Conservation (phyloP, 2,329 filamentous ascomycete species). For the Paraphoma chrysanthemicola region DNA sequence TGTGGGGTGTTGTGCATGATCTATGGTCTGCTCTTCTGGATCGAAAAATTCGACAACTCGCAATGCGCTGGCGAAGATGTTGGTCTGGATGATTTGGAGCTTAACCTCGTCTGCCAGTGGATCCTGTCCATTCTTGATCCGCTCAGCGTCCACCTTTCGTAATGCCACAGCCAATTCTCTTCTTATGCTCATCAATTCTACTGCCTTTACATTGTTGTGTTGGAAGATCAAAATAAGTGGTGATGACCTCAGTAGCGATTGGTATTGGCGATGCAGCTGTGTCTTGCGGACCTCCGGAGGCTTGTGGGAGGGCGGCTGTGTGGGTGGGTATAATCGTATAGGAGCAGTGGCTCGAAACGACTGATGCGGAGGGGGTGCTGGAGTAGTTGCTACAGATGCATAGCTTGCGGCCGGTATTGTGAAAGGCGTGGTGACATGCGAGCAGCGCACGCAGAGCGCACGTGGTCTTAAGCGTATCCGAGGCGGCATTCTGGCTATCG, state of each 20-base stretch:
- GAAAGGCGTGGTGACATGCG: slow-evolving; percentile 34
- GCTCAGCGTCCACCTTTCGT: slow-evolving; percentile 72
- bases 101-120: slow-evolving; percentile 68
- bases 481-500: slow-evolving; percentile 41
- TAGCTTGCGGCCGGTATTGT: slow-evolving; percentile 49
- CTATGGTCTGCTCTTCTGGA: slow-evolving; percentile 34
- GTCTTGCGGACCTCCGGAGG: slow-evolving; percentile 87
- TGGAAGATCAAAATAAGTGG: slow-evolving; percentile 88
- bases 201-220: slow-evolving; percentile 76
- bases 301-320: slow-evolving; percentile 87
- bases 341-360: slow-evolving; percentile 53
- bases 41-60: slow-evolving; percentile 83
- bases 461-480: slow-evolving; percentile 46
- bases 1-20: slow-evolving; percentile 33
- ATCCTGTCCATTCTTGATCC: slow-evolving; percentile 62
- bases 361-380: slow-evolving; percentile 60
- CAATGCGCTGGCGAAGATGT: slow-evolving; percentile 85
- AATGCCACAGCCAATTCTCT: slow-evolving; percentile 71
- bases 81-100: slow-evolving; percentile 84
- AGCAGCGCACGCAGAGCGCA: slow-evolving; percentile 35
- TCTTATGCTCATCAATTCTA: slow-evolving; percentile 76
- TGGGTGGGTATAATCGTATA: slow-evolving; percentile 62
- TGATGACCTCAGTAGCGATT: slow-evolving; percentile 83
- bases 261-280: slow-evolving; percentile 86
- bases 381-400: slow-evolving; percentile 60